Conservation (phyloP, 2,329 filamentous ascomycete species). For the Trichoderma hamatum region DNA sequence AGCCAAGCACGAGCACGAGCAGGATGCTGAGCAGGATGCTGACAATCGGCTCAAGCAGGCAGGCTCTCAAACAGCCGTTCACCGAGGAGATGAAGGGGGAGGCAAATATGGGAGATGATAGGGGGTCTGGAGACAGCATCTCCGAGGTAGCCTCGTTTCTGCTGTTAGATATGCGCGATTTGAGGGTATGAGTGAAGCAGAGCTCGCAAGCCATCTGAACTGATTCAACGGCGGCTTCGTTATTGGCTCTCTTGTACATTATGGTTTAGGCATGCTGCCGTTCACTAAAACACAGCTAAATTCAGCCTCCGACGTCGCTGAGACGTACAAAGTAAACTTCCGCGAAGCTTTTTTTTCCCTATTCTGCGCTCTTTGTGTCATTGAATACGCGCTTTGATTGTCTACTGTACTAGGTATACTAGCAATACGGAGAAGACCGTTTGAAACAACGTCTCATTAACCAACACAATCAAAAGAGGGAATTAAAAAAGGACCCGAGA, state of each 20-base stretch:
- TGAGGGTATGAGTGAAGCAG: neutral
- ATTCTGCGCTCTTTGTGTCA: neutral
- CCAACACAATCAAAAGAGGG: neutral
- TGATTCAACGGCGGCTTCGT: neutral
- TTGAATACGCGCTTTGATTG: neutral
- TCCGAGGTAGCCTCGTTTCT: constrained; percentile 3
- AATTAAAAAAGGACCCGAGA: constrained; percentile 4
- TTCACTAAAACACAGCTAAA: constrained; percentile 7
- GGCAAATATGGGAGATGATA: neutral
- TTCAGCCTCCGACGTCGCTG: constrained; percentile 22
- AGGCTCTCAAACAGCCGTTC: neutral
- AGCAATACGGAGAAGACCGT: neutral
- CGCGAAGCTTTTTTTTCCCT: neutral
- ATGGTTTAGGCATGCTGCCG: constrained; percentile 4
- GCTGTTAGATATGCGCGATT: constrained; percentile 9
- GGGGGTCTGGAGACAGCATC: constrained; percentile 17
- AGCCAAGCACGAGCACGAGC: neutral
- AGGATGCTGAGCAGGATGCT: neutral
- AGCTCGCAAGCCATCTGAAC: neutral
- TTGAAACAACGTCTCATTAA: neutral
- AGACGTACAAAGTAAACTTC: neutral
- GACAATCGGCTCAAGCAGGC: neutral
- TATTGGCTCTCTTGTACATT: neutral
- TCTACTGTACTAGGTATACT: neutral
- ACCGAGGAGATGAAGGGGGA: neutral